Evolutionary conservation across 495 filamentous ascomycete species (phyloP), one percentile per base, ranked within the genome.

Genomic region (Penicillium subrubescens): DNA sequence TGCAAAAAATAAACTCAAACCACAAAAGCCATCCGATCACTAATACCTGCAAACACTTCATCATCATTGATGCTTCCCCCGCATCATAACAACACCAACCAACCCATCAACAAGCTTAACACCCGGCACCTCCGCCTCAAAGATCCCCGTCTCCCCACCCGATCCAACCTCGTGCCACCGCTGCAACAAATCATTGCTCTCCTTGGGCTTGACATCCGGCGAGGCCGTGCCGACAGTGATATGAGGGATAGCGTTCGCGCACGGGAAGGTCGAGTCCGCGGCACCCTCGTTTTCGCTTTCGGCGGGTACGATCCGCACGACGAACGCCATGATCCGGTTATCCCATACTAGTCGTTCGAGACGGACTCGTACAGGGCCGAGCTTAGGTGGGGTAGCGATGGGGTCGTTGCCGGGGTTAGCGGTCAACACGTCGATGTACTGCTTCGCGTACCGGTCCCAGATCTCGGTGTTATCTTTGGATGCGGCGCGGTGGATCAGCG

Each of bases 151-250:
- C 12, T 77, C 73, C 29, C 71, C 76, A 5, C 82, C 82, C 29
- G 77, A 83, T 0, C 85, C 87, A 21, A 74, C 68, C 66, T 82
- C 68, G 64, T 86, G 60, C 93, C 92, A 97, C 48, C 82, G 75
- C 63, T 79, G 75, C 57, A 99, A 75, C 71, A 99, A 71, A 62
- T 92, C 89, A 69, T 98, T 98, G 69, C 93, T 94, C 80, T 99
- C 94, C 79, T 90, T 92, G 2, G 95, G 95, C 78, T 97, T 97
- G 65, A 99, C 86, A 8, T 79, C 68, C 59, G 80, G 77, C 60
- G 83, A 77, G 25, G 86, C 85, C 1, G 95, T 99, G 3, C 95
- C 95, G 19, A 97, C 83, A 2, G 95, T 98, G 53, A 98, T 83
- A 75, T 99, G 95, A 17, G 92, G 86, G n/a, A 94, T 82, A 31